A percentile compares a stretch with the other conserved stretches of the same genome.
Evolutionary conservation across 805 yeast species (phyloP).

Genomic region (Candida sithepensis): DNA sequence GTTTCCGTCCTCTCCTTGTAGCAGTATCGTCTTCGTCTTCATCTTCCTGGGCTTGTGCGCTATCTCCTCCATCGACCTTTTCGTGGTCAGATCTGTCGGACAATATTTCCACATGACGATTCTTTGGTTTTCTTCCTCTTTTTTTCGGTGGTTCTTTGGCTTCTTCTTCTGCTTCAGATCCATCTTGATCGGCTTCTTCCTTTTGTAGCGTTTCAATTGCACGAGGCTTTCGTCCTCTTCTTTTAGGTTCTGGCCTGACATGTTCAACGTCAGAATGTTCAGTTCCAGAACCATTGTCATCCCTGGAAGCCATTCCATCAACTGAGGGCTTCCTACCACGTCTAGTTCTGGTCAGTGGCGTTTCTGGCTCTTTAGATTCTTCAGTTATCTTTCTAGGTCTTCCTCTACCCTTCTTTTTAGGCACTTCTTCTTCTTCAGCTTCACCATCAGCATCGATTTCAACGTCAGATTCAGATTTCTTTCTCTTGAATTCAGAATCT

Average conservation of each 20-base stretch:
- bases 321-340: constrained; percentile 3
- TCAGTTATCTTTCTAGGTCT: constrained; percentile 1
- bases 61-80: neutral
- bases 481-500: neutral
- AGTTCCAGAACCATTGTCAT: neutral
- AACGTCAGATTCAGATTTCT: neutral
- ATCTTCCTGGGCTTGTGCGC: neutral
- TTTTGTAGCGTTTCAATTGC: neutral
- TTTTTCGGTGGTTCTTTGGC: neutral
- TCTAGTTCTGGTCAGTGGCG: constrained; percentile 3
- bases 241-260: neutral
- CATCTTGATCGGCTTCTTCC: neutral
- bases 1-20: neutral
- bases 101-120: neutral
- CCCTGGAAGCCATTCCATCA: neutral
- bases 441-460: neutral
- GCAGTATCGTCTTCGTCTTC: neutral
- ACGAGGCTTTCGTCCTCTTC: constrained; percentile 3
- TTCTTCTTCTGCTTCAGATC: neutral
- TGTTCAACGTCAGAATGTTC: neutral
- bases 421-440: constrained; percentile 1
- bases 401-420: constrained; percentile 5
- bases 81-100: neutral
- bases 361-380: constrained; percentile 7
- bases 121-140: constrained; percentile 1